A percentile compares a stretch with the other conserved stretches of the same genome.
Conservation (phyloP, 306 rosid genomes). For the Lotus japonicus region DNA sequence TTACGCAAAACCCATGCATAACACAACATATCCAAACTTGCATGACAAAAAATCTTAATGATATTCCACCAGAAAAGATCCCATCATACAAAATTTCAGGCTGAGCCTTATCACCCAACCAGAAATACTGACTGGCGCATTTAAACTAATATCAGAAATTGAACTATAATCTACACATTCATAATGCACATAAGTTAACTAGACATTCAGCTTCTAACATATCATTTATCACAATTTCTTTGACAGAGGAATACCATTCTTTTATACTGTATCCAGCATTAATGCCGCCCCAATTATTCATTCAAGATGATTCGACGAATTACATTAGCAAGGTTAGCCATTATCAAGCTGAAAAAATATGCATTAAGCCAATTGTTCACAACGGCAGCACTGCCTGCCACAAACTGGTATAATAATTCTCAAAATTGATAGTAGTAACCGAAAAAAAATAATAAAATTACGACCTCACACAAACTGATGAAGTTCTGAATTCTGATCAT, state of each 20-base stretch:
- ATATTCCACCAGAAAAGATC: not conserved
- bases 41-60: not conserved
- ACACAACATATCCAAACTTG: no score
- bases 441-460: not conserved
- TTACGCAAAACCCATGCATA: not conserved
- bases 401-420: constrained; percentile 14
- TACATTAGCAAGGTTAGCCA: constrained; percentile 25
- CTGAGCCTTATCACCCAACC: not conserved
- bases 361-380: constrained; percentile 26
- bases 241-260: not conserved
- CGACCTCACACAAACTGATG: constrained; percentile 6
- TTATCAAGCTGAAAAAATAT: constrained; percentile 27
- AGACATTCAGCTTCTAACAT: not conserved
- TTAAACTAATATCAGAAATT: not conserved
- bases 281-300: constrained; percentile 27
- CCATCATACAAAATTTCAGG: not conserved
- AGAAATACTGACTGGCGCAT: not conserved
- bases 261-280: constrained; percentile 11
- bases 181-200: not conserved
- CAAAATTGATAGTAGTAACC: constrained; percentile 38
- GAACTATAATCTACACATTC: not conserved
- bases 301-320: constrained; percentile 15
- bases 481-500: constrained; percentile 27
- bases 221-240: not conserved
- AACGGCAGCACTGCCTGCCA: constrained; percentile 19